A percentile compares a stretch with the other conserved stretches of the same genome.
Evolutionary conservation across 176 grass and related monocot species (phyloP).

Genomic region (Aegilops bicornis): DNA sequence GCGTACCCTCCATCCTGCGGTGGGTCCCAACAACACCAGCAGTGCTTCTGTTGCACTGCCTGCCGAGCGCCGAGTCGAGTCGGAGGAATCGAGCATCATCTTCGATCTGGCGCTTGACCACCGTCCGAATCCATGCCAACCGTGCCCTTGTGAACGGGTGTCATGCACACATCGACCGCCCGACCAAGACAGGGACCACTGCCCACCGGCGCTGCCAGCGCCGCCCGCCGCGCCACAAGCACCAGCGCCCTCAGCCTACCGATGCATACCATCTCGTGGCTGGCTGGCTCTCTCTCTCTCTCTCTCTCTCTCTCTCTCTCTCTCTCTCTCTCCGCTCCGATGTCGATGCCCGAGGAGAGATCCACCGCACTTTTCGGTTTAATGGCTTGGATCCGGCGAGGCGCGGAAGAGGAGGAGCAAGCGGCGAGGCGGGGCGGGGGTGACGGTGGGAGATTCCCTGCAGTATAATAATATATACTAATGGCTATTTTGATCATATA

Average conservation of each 20-base stretch:
- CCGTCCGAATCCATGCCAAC: slow-evolving; percentile 51
- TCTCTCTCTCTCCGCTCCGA: background rate
- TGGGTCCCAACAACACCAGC: slow-evolving; percentile 17
- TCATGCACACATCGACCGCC: slow-evolving; percentile 56
- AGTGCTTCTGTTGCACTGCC: slow-evolving; percentile 46
- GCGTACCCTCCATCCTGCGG: slow-evolving; percentile 48
- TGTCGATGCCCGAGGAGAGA: slow-evolving; percentile 34
- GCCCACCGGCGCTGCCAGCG: slow-evolving; percentile 38
- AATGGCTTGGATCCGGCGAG: slow-evolving; percentile 38
- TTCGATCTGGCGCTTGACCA: slow-evolving; percentile 30
- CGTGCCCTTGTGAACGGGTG: slow-evolving; percentile 31
- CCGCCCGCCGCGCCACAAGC: slow-evolving; percentile 42
- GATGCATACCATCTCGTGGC: slow-evolving; percentile 87
- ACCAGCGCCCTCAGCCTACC: slow-evolving; percentile 77
- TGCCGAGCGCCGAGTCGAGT: background rate
- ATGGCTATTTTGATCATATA: too few relatives aligned
- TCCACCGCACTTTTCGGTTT: slow-evolving; percentile 35
- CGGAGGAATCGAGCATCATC: slow-evolving; percentile 63
- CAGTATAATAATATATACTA: background rate
- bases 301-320: background rate
- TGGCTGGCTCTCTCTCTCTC: background rate
- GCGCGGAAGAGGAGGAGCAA: slow-evolving; percentile 38
- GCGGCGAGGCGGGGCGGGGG: slow-evolving; percentile 30
- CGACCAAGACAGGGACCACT: slow-evolving; percentile 46
- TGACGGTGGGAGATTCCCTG: slow-evolving; percentile 43